These are phyloP conservation scores for Tylopilus felleus DNA, from an alignment of 768 basidiomycete genomes.

Conservation along the genomic window DNA sequence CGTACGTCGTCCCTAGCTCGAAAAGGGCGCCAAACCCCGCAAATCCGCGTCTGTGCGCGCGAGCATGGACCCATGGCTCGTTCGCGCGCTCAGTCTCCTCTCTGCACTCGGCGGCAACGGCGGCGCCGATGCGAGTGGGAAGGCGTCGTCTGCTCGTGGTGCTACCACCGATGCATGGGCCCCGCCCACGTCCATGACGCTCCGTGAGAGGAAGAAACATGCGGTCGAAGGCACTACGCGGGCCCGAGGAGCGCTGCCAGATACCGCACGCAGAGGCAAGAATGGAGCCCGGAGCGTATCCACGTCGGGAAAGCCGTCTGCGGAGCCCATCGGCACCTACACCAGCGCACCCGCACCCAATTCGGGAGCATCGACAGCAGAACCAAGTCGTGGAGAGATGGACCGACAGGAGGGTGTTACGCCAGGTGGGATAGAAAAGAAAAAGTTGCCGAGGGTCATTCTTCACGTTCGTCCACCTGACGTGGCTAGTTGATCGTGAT, in stretches of 20 bases:
- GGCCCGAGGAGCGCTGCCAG: neutral
- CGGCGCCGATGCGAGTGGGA: neutral
- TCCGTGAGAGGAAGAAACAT: constrained; percentile 48
- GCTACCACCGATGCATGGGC: constrained; percentile 7
- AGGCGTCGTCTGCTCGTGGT: constrained; percentile 1
- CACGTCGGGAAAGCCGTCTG: neutral
- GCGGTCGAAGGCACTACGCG: neutral
- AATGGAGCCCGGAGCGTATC: constrained; percentile 4
- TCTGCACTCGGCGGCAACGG: constrained; percentile 4
- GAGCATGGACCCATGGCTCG: constrained; percentile 52
- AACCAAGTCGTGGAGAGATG: neutral
- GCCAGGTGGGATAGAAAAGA: constrained; percentile 32
- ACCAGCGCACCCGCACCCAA: too few relatives aligned
- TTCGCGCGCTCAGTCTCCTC: constrained; percentile 41
- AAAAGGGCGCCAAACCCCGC: constrained; percentile 61
- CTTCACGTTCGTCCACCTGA: constrained; percentile 48
- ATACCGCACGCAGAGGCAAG: neutral
- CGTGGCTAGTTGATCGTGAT: neutral
- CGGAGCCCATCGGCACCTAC: neutral
- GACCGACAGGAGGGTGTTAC: neutral
- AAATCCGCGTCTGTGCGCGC: constrained; percentile 37
- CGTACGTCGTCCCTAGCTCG: constrained; percentile 44
- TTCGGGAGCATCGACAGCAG: neutral
- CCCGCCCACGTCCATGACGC: constrained; percentile 41
- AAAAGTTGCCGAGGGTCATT: constrained; percentile 54